Conservation (phyloP, 1,284 basidiomycete genomes). For the Tremellales sp. region DNA sequence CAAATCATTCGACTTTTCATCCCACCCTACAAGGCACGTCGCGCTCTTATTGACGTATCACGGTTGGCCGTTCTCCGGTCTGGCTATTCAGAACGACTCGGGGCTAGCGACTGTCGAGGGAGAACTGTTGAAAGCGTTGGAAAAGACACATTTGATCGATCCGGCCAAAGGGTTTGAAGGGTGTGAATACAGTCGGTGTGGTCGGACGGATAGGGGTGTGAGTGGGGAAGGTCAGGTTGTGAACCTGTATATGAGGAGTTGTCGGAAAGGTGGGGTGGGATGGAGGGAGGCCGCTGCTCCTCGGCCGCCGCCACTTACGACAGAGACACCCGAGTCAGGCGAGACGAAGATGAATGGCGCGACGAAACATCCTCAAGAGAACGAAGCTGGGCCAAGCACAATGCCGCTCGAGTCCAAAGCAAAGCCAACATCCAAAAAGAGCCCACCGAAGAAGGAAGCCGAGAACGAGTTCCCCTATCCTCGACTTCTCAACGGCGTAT, state of each 20-base stretch:
- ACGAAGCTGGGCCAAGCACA: neutral
- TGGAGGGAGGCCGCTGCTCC: conserved; percentile 16
- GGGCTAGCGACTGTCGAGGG: conserved; percentile 77
- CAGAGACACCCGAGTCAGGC: conserved; percentile 1
- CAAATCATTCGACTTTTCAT: conserved; percentile 56
- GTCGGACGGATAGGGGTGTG: conserved; percentile 91
- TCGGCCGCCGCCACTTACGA: conserved; percentile 6
- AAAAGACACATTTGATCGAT: conserved; percentile 70
- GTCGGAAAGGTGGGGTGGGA: conserved; percentile 19
- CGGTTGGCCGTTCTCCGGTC: conserved; percentile 85
- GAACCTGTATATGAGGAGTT: conserved; percentile 79
- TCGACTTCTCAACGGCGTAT: conserved; percentile 77
- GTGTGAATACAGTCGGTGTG: conserved; percentile 86
- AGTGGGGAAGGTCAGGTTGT: conserved; percentile 93
- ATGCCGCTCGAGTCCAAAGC: conserved; percentile 4
- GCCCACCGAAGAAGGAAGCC: conserved; percentile 52
- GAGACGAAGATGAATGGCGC: neutral
- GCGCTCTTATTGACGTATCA: conserved; percentile 89
- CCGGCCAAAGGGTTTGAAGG: conserved; percentile 69
- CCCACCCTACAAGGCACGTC: conserved; percentile 75
- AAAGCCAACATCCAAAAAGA: conserved; percentile 1
- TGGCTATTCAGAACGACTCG: conserved; percentile 64
- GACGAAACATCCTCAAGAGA: neutral
- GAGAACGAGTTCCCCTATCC: conserved; percentile 69
- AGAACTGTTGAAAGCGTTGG: conserved; percentile 76